phyloP scores from a whole-genome alignment of 192 early-diverging fungal genomes.

The Spizellomyces sp. region DNA sequence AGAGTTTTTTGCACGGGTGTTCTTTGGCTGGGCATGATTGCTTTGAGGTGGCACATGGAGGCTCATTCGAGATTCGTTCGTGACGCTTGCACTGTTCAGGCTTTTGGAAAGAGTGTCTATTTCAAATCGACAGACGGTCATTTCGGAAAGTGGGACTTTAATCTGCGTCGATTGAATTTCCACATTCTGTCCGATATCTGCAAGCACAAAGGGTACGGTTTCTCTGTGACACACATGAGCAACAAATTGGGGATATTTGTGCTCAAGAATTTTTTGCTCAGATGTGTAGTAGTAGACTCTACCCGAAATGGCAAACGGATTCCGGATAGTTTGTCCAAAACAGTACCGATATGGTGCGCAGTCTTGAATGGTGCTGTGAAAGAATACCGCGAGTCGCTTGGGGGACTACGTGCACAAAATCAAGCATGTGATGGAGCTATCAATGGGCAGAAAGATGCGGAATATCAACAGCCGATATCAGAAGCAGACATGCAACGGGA shows the following conservation, averaged over 20 bases:
- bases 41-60: too few species aligned
- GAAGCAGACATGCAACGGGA: constrained; percentile 49
- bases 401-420: too few species aligned
- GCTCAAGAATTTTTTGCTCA: constrained; percentile 21
- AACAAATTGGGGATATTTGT: not conserved
- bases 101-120: constrained; percentile 66
- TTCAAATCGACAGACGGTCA: constrained; percentile 97
- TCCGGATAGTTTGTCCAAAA: constrained; percentile 83
- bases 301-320: constrained; percentile 83
- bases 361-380: constrained; percentile 64
- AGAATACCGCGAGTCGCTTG: not conserved
- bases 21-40: constrained; percentile 25
- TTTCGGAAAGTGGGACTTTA: constrained; percentile 82
- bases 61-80: constrained; percentile 1
- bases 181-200: constrained; percentile 66
- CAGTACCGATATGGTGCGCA: constrained; percentile 88
- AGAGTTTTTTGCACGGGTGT: not conserved
- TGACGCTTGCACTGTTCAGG: constrained; percentile 1
- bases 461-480: not conserved
- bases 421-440: not conserved
- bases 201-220: constrained; percentile 55
- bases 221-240: not conserved
- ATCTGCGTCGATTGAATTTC: constrained; percentile 75
- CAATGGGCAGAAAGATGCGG: not conserved
- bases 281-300: constrained; percentile 85